Percentiles rank a stretch among this genome's conserved stretches.
These are phyloP conservation scores for Trypanosoma boissoni DNA, from an alignment of 208 protist species.

Conservation along the genomic window DNA sequence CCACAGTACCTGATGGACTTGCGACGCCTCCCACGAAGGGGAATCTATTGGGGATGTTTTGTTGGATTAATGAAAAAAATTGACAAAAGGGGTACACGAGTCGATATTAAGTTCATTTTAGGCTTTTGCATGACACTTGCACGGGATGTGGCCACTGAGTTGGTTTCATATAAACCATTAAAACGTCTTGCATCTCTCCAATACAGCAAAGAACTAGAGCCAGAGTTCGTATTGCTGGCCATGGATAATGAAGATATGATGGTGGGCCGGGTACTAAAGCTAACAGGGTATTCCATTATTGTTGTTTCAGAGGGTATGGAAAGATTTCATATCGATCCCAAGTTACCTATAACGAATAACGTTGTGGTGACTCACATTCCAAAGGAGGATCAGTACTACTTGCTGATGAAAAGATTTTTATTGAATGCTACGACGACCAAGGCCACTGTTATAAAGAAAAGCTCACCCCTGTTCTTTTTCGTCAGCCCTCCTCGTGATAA, in stretches of 20 bases:
- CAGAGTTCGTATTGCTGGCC: not conserved
- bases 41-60: slow-evolving; percentile 6
- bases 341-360: not conserved
- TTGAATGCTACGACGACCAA: too few relatives aligned
- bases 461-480: too few relatives aligned
- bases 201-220: not conserved
- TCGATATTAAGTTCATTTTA: not conserved
- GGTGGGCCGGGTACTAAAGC: not conserved
- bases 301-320: not conserved
- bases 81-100: not conserved
- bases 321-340: not conserved
- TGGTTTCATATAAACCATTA: not conserved
- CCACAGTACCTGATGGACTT: slow-evolving; percentile 49
- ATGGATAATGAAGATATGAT: not conserved
- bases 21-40: slow-evolving; percentile 12
- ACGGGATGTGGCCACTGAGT: not conserved
- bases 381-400: not conserved
- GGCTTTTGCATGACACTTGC: not conserved
- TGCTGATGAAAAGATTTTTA: not conserved
- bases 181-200: not conserved
- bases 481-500: too few relatives aligned
- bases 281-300: not conserved
- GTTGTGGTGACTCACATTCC: not conserved
- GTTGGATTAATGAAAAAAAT: not conserved
- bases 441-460: too few relatives aligned